Evolutionary conservation across 202 grass and related monocot species (phyloP), one percentile per base, ranked within the genome.

Genomic region (Setaria italica): DNA sequence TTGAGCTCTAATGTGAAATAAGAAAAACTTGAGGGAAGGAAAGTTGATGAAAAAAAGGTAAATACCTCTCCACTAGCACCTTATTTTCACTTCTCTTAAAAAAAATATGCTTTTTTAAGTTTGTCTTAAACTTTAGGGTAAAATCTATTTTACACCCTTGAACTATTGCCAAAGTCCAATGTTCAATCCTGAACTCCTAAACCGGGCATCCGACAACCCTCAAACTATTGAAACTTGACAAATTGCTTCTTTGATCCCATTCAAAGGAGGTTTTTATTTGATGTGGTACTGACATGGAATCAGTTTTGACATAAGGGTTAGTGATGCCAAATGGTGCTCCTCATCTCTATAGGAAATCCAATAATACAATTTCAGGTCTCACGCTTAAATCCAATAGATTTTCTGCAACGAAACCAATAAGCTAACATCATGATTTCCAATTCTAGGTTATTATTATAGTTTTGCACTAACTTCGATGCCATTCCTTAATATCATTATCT

Each of bases 401-500:
- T 78, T 73, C 12, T 58, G 4, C 16, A 9, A 58, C 16, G 3
- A 63, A 46, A 63, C 25, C 64, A 85, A 19, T 33, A 77, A 63
- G 34, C 12, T 64, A 63, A 72, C 14, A 86, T 48, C 8, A 81
- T 14, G 70, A 76, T n/a, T 62, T 82, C 6, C 37, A 47, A 13
- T 64, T 37, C 21, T 65, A 80, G 34, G 25, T 25, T 25, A 57
- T 65, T 80, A n/a, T 60, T 62, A 12, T 45, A 79, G 62, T 51
- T 73, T 67, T 60, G 37, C 30, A 45, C 15, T 62, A 17, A 20
- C 37, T 41, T 86, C 68, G 35, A 78, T 78, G 32, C 11, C 39
- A 81, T 55, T 9, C 13, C 62, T 29, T 77, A 90, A 57, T 74
- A 72, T 79, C 30, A 62, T 20, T 37, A 77, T 82, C 72, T 13